Percentiles rank a stretch among this genome's conserved stretches.
Conservation (phyloP, 495 filamentous ascomycete species). For the Hamigera avellanea region DNA sequence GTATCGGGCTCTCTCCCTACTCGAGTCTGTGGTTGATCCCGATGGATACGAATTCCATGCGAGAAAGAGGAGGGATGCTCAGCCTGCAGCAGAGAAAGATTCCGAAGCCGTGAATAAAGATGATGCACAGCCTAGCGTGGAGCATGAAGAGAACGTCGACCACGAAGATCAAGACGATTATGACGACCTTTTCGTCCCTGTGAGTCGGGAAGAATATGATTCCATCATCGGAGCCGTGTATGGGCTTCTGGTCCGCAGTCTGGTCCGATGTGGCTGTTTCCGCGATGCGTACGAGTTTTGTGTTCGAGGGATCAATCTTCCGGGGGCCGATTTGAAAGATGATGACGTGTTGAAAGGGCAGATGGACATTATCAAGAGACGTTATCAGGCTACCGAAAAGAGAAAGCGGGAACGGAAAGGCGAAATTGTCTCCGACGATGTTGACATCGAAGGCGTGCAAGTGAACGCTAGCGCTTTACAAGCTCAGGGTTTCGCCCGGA, state of each 20-base stretch:
- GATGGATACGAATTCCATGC: slow-evolving; percentile 35
- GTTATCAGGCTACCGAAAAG: slow-evolving; percentile 18
- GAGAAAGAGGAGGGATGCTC: slow-evolving; percentile 11
- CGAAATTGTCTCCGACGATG: not conserved
- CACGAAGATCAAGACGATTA: slow-evolving; percentile 20
- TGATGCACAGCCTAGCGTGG: no score
- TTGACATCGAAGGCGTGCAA: slow-evolving; percentile 8
- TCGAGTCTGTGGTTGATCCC: slow-evolving; percentile 64
- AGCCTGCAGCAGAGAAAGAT: no score
- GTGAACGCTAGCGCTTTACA: slow-evolving; percentile 44
- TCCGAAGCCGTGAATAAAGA: no score
- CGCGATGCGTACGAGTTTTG: slow-evolving; percentile 59
- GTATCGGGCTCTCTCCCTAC: slow-evolving; percentile 75
- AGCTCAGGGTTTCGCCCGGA: slow-evolving; percentile 64
- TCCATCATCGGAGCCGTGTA: slow-evolving; percentile 27
- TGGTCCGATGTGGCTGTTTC: slow-evolving; percentile 57
- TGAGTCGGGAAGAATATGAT: slow-evolving; percentile 30
- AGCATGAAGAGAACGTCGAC: slow-evolving; percentile 4
- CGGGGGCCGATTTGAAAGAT: slow-evolving; percentile 18
- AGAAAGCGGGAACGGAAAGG: slow-evolving; percentile 20
- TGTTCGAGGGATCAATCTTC: slow-evolving; percentile 23
- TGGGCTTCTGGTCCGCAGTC: slow-evolving; percentile 38
- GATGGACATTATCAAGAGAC: slow-evolving; percentile 16
- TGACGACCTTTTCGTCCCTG: slow-evolving; percentile 23
- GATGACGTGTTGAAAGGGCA: slow-evolving; percentile 12